phyloP scores from a whole-genome alignment of 805 yeast genomes.

The Monosporozyma yasuniensis region DNA sequence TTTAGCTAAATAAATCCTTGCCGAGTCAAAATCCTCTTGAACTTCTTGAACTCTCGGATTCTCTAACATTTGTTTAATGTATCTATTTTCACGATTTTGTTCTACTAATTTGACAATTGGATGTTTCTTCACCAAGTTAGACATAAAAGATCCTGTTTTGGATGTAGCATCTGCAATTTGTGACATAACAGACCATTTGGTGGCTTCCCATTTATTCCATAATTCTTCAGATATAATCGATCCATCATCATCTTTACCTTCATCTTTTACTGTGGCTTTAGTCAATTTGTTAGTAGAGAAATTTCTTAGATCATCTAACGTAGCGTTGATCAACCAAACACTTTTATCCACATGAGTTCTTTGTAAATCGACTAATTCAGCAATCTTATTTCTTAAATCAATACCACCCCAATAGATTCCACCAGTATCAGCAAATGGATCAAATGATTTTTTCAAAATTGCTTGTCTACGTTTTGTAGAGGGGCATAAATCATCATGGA shows the following conservation, averaged over 20 bases:
- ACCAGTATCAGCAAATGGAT: conserved; percentile 54
- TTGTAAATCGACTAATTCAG: conserved; percentile 50
- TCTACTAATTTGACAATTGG: conserved; percentile 30
- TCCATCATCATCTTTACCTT: not conserved
- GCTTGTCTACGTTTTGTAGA: conserved; percentile 59
- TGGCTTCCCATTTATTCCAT: conserved; percentile 29
- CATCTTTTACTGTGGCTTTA: not conserved
- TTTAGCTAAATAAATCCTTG: conserved; percentile 83
- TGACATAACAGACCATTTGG: conserved; percentile 82
- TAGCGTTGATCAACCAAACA: conserved; percentile 71
- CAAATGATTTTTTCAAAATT: conserved; percentile 53
- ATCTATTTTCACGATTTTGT: conserved; percentile 34
- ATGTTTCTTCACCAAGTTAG: conserved; percentile 19
- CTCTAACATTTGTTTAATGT: conserved; percentile 45
- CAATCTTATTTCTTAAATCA: conserved; percentile 53
- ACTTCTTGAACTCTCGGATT: conserved; percentile 75
- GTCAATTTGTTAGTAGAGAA: conserved; percentile 11
- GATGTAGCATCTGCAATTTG: conserved; percentile 72
- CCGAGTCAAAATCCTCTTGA: conserved; percentile 85
- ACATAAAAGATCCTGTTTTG: conserved; percentile 21
- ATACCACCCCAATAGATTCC: conserved; percentile 87
- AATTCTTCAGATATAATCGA: conserved; percentile 2
- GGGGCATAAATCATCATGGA: conserved; percentile 83
- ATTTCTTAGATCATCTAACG: conserved; percentile 36
- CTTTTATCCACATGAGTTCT: conserved; percentile 63